A percentile compares a stretch with the other conserved stretches of the same genome.
phyloP scores from a whole-genome alignment of 2,329 filamentous ascomycete species.

The Pseudomassariella vexata region DNA sequence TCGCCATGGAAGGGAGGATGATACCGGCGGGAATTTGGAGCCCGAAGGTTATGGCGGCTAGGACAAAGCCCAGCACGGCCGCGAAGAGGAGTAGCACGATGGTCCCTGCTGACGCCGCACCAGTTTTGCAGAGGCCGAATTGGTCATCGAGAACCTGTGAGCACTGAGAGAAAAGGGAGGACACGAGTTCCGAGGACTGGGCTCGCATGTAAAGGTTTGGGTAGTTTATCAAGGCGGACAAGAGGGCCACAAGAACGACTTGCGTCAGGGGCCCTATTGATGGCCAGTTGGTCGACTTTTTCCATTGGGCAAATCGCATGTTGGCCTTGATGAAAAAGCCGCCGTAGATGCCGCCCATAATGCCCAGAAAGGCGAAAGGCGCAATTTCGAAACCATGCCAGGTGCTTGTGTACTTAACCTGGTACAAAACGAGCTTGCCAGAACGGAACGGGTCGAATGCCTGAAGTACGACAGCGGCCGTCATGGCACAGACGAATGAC shows the following conservation, averaged over 20 bases:
- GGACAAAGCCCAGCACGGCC: conserved; percentile 74
- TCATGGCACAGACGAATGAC: conserved; percentile 98
- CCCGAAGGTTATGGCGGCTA: conserved; percentile 86
- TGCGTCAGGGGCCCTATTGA: conserved; percentile 72
- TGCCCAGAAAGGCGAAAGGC: conserved; percentile 79
- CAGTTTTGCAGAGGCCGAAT: conserved; percentile 84
- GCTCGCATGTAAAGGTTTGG: conserved; percentile 95
- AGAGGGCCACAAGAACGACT: conserved; percentile 69
- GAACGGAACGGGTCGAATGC: conserved; percentile 91
- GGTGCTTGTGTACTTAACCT: conserved; percentile 83
- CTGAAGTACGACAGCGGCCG: conserved; percentile 90
- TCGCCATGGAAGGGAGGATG: conserved; percentile 91
- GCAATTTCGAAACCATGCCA: conserved; percentile 95
- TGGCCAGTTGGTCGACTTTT: conserved; percentile 55
- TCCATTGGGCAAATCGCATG: conserved; percentile 78
- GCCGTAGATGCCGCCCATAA: conserved; percentile 89
- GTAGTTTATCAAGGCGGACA: conserved; percentile 88
- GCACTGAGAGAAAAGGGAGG: conserved; percentile 88
- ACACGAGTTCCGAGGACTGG: conserved; percentile 85
- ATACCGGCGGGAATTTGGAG: conserved; percentile 93
- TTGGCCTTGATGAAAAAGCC: conserved; percentile 93
- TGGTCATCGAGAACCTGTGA: conserved; percentile 75
- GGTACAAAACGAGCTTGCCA: conserved; percentile 91
- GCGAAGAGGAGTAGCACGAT: conserved; percentile 80
- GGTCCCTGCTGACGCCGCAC: conserved; percentile 73